These are phyloP conservation scores for Pestalotiopsis sp. DNA, from an alignment of 2,329 filamentous ascomycete species.

Conservation along the genomic window DNA sequence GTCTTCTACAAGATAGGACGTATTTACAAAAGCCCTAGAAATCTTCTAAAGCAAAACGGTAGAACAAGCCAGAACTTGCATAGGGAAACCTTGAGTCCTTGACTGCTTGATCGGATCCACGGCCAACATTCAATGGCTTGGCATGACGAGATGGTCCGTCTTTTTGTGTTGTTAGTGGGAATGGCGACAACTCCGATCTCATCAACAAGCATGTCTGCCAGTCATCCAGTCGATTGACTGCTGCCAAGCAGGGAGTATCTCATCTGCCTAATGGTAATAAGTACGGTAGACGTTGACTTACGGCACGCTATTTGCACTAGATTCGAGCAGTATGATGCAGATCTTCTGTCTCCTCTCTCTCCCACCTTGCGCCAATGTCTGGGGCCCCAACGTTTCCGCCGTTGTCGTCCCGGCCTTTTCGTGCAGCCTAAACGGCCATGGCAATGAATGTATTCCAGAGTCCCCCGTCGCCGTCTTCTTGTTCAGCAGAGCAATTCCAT, in stretches of 20 bases:
- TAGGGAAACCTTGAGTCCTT: background rate
- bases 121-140: background rate
- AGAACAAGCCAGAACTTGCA: background rate
- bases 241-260: background rate
- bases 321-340: background rate
- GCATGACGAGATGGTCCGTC: background rate
- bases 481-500: too few species aligned
- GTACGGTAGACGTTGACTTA: background rate
- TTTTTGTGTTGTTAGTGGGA: background rate
- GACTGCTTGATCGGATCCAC: background rate
- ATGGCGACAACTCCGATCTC: background rate
- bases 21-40: too few species aligned
- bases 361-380: background rate
- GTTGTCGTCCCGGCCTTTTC: background rate
- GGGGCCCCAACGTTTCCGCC: background rate
- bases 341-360: background rate
- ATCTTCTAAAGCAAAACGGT: background rate
- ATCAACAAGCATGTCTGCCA: background rate
- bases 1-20: too few species aligned
- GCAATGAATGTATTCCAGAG: background rate
- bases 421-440: background rate
- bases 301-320: background rate
- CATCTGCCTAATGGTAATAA: background rate
- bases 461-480: too few species aligned
- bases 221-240: too few species aligned